Percentiles rank a stretch among this genome's conserved stretches.
Evolutionary conservation across 1,284 basidiomycete genomes (phyloP).

Genomic region (Cystobasidium slooffiae): DNA sequence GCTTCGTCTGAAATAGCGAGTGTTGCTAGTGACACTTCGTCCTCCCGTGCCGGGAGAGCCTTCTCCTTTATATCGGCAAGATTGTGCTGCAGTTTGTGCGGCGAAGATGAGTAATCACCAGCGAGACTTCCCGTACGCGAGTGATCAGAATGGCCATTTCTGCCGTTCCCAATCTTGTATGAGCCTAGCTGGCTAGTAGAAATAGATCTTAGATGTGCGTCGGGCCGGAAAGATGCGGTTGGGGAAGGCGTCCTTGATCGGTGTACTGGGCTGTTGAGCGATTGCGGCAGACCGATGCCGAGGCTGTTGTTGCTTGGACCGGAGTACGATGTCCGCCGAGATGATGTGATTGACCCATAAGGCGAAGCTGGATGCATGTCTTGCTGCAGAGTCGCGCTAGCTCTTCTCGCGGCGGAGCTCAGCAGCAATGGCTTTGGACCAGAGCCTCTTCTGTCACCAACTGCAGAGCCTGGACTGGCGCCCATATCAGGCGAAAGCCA

Average conservation of each 20-base stretch:
- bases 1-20: neutral
- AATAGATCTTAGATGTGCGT: conserved; percentile 12
- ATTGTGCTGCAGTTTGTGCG: conserved; percentile 1
- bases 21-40: conserved; percentile 3
- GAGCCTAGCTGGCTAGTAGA: conserved; percentile 23
- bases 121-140: conserved; percentile 16
- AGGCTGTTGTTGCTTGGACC: conserved; percentile 7
- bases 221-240: conserved; percentile 17
- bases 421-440: conserved; percentile 40
- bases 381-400: conserved; percentile 32
- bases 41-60: neutral
- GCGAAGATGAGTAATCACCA: neutral
- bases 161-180: conserved; percentile 35
- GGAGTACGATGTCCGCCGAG: conserved; percentile 36
- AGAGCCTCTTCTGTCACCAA: conserved; percentile 33
- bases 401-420: conserved; percentile 30
- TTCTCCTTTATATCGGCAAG: conserved; percentile 4
- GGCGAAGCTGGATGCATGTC: conserved; percentile 25
- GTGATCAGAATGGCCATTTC: conserved; percentile 32
- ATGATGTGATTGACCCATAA: neutral
- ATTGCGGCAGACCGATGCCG: conserved; percentile 24
- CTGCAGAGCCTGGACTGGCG: neutral
- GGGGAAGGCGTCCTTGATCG: conserved; percentile 31
- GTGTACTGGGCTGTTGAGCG: conserved; percentile 7
- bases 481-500: conserved; percentile 31